Evolutionary conservation across 2,329 filamentous ascomycete genomes (phyloP).

Genomic region (Trichophyton simii): DNA sequence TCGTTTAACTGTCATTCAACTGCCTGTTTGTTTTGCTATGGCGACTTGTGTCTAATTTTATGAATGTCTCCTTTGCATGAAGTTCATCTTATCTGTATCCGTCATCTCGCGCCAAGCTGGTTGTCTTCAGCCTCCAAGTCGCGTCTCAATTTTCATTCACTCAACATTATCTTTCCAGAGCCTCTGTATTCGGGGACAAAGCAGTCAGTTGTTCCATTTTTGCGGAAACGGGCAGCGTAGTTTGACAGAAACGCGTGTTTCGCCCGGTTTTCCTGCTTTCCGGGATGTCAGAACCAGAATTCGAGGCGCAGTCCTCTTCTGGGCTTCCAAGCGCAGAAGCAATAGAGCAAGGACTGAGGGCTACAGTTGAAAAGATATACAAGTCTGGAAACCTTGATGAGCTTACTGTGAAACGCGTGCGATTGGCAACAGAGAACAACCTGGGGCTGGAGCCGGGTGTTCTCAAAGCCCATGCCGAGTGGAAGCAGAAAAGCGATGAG

Average conservation of each 20-base stretch:
- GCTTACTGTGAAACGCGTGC: slow-evolving; percentile 46
- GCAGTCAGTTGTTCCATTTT: neutral
- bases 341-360: slow-evolving; percentile 29
- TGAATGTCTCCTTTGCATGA: too few relatives aligned
- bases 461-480: slow-evolving; percentile 41
- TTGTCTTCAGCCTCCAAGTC: neutral
- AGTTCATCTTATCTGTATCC: neutral
- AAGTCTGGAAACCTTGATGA: slow-evolving; percentile 35
- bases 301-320: slow-evolving; percentile 16
- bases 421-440: slow-evolving; percentile 39
- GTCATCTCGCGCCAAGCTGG: neutral
- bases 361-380: slow-evolving; percentile 27
- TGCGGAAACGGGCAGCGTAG: neutral
- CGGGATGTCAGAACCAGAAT: slow-evolving; percentile 22
- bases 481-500: slow-evolving; percentile 44
- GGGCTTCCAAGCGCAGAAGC: slow-evolving; percentile 22
- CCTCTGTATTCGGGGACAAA: neutral
- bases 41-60: too few relatives aligned
- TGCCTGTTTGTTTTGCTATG: too few relatives aligned
- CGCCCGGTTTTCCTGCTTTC: neutral
- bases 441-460: slow-evolving; percentile 43
- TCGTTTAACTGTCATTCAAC: too few relatives aligned
- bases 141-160: neutral
- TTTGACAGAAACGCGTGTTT: neutral
- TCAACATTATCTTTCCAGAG: neutral